phyloP scores from a whole-genome alignment of 1,284 basidiomycete species.

The Ganoderma multipileum region DNA sequence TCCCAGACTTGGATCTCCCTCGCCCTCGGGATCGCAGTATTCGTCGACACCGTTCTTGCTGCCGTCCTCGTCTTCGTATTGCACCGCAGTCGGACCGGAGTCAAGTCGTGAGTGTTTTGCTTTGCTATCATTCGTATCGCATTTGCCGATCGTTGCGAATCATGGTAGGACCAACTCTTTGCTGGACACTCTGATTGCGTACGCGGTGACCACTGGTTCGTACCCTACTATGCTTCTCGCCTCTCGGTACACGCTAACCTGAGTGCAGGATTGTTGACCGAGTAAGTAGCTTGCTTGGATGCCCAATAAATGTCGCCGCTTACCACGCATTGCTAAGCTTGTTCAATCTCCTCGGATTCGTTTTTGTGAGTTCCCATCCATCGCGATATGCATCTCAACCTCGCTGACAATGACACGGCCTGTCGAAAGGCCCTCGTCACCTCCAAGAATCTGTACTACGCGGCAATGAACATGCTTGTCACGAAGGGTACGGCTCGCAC shows the following conservation, averaged over 20 bases:
- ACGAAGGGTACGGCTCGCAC: neutral
- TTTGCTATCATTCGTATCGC: too few relatives aligned
- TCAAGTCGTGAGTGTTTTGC: neutral
- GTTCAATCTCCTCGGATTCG: neutral
- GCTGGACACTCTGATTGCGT: too few relatives aligned
- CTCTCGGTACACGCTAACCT: too few relatives aligned
- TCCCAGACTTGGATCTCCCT: neutral
- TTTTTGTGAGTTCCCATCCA: neutral
- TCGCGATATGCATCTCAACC: neutral
- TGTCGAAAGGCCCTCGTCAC: neutral
- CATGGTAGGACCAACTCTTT: too few relatives aligned
- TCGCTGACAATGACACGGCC: neutral
- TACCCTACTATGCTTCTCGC: too few relatives aligned
- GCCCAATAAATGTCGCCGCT: neutral
- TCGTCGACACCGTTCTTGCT: neutral
- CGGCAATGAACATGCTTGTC: neutral
- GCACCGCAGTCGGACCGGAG: neutral
- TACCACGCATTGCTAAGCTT: neutral
- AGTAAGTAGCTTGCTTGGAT: neutral
- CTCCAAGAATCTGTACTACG: neutral
- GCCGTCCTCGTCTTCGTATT: neutral
- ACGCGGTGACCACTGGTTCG: too few relatives aligned
- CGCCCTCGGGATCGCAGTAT: neutral
- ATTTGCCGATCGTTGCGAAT: too few relatives aligned
- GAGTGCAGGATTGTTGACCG: neutral